Conservation (phyloP, 2,329 filamentous ascomycete genomes). For the Fusarium sarcochroum region DNA sequence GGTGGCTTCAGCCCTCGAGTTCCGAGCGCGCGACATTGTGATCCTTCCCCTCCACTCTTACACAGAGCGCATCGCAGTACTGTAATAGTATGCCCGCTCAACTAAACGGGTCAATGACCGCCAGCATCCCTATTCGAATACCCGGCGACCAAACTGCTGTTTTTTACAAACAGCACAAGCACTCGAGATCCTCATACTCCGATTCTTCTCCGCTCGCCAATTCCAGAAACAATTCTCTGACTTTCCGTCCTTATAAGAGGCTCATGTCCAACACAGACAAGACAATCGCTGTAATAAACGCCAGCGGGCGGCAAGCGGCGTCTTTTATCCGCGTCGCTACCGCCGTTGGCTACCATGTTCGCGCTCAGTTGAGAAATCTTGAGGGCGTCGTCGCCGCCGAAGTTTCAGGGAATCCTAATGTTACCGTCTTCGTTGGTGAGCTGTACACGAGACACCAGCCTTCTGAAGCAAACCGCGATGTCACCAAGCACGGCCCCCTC, state of each 20-base stretch:
- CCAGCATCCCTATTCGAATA: slow-evolving; percentile 57
- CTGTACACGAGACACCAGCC: slow-evolving; percentile 70
- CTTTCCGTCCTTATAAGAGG: slow-evolving; percentile 72
- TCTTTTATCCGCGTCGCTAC: slow-evolving; percentile 95
- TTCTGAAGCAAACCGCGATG: slow-evolving; percentile 68
- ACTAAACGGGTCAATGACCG: slow-evolving; percentile 56
- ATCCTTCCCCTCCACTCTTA: slow-evolving; percentile 38
- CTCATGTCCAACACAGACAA: slow-evolving; percentile 75
- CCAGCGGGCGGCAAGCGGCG: slow-evolving; percentile 93
- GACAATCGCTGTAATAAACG: slow-evolving; percentile 95
- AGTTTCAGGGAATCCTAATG: slow-evolving; percentile 84
- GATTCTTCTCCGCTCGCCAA: slow-evolving; percentile 68
- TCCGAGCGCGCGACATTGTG: slow-evolving; percentile 36
- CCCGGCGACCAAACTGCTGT: slow-evolving; percentile 54
- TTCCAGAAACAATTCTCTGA: slow-evolving; percentile 72
- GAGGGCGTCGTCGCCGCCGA: slow-evolving; percentile 92
- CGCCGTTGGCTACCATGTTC: slow-evolving; percentile 92
- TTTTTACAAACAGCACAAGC: slow-evolving; percentile 67
- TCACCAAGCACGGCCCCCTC: slow-evolving; percentile 77
- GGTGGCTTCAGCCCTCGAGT: slow-evolving; percentile 37
- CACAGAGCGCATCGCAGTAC: slow-evolving; percentile 42
- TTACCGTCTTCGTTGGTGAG: slow-evolving; percentile 75
- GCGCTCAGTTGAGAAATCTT: slow-evolving; percentile 89
- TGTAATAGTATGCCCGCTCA: slow-evolving; percentile 57
- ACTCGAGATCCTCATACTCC: slow-evolving; percentile 73